phyloP scores from a whole-genome alignment of 2,329 filamentous ascomycete genomes.

The Coleophoma eucalyptorum region DNA sequence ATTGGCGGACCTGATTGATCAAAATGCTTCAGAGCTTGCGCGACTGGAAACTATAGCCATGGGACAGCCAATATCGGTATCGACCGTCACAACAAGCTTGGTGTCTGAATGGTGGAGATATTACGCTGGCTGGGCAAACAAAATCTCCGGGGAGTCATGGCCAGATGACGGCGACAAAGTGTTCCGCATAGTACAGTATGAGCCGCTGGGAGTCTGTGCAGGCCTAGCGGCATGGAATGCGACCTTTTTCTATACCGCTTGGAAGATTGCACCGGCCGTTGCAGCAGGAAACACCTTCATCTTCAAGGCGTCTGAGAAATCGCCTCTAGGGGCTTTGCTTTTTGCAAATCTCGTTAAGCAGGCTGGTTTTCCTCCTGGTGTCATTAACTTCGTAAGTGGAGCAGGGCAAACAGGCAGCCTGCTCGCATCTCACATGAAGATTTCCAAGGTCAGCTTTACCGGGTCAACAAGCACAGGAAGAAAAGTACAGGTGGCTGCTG shows the following conservation, averaged over 20 bases:
- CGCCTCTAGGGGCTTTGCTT: conserved; percentile 57
- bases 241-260: neutral
- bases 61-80: neutral
- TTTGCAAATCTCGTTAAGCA: conserved; percentile 61
- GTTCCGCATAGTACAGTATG: neutral
- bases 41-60: neutral
- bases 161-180: neutral
- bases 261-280: neutral
- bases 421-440: conserved; percentile 57
- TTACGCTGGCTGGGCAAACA: conserved; percentile 69
- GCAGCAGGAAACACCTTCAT: neutral
- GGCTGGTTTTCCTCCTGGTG: conserved; percentile 71
- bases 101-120: conserved; percentile 70
- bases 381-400: conserved; percentile 70
- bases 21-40: neutral
- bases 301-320: conserved; percentile 46
- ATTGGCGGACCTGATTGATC: neutral
- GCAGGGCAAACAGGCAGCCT: conserved; percentile 61
- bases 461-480: conserved; percentile 66
- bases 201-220: conserved; percentile 1
- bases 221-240: neutral
- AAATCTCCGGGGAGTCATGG: conserved; percentile 37
- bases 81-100: conserved; percentile 28
- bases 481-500: conserved; percentile 67
- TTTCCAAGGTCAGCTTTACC: conserved; percentile 75